Percentiles rank a stretch among this genome's conserved stretches.
Evolutionary conservation across 2,329 filamentous ascomycete genomes (phyloP).

Genomic region (Ceratocystis eucalypticola): DNA sequence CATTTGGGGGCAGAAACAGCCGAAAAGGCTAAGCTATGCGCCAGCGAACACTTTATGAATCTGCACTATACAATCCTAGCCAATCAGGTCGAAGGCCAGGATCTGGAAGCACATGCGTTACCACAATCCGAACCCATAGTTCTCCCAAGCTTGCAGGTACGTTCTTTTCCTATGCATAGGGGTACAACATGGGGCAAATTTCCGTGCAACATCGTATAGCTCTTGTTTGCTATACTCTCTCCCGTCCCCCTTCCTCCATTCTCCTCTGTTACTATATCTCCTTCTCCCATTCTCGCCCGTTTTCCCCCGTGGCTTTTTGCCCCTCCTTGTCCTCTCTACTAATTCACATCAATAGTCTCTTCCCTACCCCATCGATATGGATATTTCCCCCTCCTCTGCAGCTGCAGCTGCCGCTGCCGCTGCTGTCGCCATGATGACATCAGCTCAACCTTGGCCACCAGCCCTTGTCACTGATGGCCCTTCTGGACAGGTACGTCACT

Average conservation of each 20-base stretch:
- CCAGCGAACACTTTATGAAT: slow-evolving; percentile 45
- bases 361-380: slow-evolving; percentile 16
- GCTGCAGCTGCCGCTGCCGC: slow-evolving; percentile 8
- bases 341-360: slow-evolving; percentile 1
- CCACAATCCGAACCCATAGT: neutral
- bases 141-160: slow-evolving; percentile 3
- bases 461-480: neutral
- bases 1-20: slow-evolving; percentile 44
- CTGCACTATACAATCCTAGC: slow-evolving; percentile 44
- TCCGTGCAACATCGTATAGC: neutral
- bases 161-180: neutral
- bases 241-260: slow-evolving; percentile 8
- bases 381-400: slow-evolving; percentile 11
- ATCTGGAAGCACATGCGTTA: neutral
- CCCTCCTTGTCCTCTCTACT: too few species aligned
- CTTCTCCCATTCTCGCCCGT: too few species aligned
- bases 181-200: neutral
- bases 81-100: slow-evolving; percentile 29
- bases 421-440: neutral
- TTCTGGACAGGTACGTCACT: slow-evolving; percentile 12
- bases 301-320: too few species aligned
- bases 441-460: slow-evolving; percentile 3
- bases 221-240: slow-evolving; percentile 3
- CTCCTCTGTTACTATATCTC: too few species aligned
- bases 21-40: slow-evolving; percentile 44